A percentile compares a stretch with the other conserved stretches of the same genome.
phyloP scores from a whole-genome alignment of 495 filamentous ascomycete species.

The Penicillium maclennaniae region DNA sequence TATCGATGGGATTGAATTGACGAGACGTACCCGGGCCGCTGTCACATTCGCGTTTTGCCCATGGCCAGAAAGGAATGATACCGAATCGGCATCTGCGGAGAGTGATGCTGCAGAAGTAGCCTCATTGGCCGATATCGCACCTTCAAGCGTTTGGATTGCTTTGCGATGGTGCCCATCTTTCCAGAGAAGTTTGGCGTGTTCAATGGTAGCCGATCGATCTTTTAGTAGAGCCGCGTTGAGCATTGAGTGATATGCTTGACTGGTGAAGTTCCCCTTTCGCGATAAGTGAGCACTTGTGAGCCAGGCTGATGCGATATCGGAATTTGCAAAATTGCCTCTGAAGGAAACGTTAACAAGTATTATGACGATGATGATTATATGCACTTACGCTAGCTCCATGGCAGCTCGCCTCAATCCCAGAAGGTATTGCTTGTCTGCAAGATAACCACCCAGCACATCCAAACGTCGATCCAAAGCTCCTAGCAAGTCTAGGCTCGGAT shows the following conservation, averaged over 20 bases:
- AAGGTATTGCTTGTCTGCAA: constrained; percentile 88
- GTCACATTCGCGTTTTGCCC: constrained; percentile 46
- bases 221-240: constrained; percentile 82
- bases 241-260: constrained; percentile 89
- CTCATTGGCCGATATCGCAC: constrained; percentile 72
- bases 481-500: constrained; percentile 41
- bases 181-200: constrained; percentile 92
- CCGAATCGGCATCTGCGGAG: constrained; percentile 35
- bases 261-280: constrained; percentile 74
- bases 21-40: constrained; percentile 37
- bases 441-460: constrained; percentile 79
- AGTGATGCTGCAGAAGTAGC: constrained; percentile 53
- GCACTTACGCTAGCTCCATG: constrained; percentile 62
- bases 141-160: constrained; percentile 84
- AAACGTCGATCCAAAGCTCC: constrained; percentile 68
- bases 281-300: constrained; percentile 80
- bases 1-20: neutral
- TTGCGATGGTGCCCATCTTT: constrained; percentile 90
- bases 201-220: constrained; percentile 80
- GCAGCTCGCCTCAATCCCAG: constrained; percentile 81
- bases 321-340: constrained; percentile 50
- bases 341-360: constrained; percentile 10
- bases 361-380: neutral
- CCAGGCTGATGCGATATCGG: constrained; percentile 80
- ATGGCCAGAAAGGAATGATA: constrained; percentile 28